Conservation (phyloP, 768 basidiomycete species). For the Cyclocybe cylindracea region DNA sequence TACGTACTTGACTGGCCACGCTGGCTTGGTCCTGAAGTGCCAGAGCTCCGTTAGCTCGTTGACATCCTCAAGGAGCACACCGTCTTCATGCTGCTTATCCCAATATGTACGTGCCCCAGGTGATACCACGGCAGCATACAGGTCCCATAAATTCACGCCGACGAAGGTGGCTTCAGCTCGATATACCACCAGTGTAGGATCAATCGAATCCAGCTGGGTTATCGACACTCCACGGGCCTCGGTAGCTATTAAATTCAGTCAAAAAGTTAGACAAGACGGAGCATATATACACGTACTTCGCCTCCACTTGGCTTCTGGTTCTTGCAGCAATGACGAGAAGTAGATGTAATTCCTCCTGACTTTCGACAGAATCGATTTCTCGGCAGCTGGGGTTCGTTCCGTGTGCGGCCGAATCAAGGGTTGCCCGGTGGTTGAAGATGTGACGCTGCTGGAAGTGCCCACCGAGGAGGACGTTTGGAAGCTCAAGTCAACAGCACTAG, state of each 20-base stretch:
- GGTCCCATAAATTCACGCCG: conserved; percentile 93
- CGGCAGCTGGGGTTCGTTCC: conserved; percentile 59
- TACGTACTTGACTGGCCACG: conserved; percentile 91
- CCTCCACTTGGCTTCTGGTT: conserved; percentile 98
- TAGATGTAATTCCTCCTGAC: conserved; percentile 96
- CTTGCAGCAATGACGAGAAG: conserved; percentile 94
- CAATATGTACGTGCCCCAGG: conserved; percentile 81
- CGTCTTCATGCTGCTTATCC: conserved; percentile 92
- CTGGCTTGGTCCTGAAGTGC: conserved; percentile 88
- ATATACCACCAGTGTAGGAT: conserved; percentile 94
- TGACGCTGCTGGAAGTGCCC: conserved; percentile 48
- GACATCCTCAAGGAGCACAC: conserved; percentile 82
- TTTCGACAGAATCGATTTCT: conserved; percentile 83
- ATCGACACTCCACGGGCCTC: conserved; percentile 91
- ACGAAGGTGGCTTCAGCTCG: conserved; percentile 97
- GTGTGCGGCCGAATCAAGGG: conserved; percentile 35
- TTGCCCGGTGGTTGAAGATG: conserved; percentile 44
- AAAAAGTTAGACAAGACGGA: conserved; percentile 6
- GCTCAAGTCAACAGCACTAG: conserved; percentile 69
- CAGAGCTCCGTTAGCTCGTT: conserved; percentile 91
- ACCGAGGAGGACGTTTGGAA: conserved; percentile 67
- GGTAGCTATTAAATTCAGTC: conserved; percentile 48
- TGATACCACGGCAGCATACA: conserved; percentile 85
- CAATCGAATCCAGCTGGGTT: conserved; percentile 95
- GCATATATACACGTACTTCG: conserved; percentile 54